Percentiles rank a stretch among this genome's conserved stretches.
Conservation (phyloP, 2,329 filamentous ascomycete genomes). For the Teratosphaeria gauchensis region DNA sequence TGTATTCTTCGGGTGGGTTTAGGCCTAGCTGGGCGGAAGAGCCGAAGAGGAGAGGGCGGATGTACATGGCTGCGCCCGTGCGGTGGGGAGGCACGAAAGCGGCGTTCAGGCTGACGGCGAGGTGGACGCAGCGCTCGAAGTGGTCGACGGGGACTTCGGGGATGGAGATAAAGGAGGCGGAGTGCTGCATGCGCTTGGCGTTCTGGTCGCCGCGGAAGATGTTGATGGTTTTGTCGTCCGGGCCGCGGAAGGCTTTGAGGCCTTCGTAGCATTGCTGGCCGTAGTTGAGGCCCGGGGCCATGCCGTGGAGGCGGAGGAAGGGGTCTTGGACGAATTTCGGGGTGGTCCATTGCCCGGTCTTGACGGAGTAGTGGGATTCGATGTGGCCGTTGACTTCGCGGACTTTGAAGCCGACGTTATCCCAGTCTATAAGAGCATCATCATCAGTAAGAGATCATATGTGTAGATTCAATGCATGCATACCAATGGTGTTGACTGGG, state of each 20-base stretch:
- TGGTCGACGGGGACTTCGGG: slow-evolving; percentile 66
- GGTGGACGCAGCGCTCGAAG: slow-evolving; percentile 66
- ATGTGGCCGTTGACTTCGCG: slow-evolving; percentile 94
- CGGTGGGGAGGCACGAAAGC: slow-evolving; percentile 83
- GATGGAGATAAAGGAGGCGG: slow-evolving; percentile 72
- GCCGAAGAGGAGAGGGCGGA: slow-evolving; percentile 81
- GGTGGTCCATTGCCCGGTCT: slow-evolving; percentile 61
- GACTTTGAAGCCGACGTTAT: slow-evolving; percentile 82
- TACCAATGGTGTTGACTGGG: slow-evolving; percentile 65
- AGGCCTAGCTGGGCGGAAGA: slow-evolving; percentile 79
- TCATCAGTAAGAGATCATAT: neutral
- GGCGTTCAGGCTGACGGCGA: slow-evolving; percentile 81
- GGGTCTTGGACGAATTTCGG: slow-evolving; percentile 75
- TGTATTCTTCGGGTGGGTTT: slow-evolving; percentile 82
- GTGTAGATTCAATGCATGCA: neutral
- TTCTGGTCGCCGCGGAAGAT: slow-evolving; percentile 86
- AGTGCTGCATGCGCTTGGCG: slow-evolving; percentile 74
- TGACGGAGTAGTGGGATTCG: slow-evolving; percentile 70
- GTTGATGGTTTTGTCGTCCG: slow-evolving; percentile 58
- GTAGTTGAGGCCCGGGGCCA: slow-evolving; percentile 93
- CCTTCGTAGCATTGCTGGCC: slow-evolving; percentile 97
- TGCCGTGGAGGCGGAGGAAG: slow-evolving; percentile 81
- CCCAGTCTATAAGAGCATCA: slow-evolving; percentile 64
- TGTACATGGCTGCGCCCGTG: slow-evolving; percentile 85
- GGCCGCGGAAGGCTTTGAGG: slow-evolving; percentile 87